These are phyloP conservation scores for Sistotremastrum niveocremeum DNA, from an alignment of 768 basidiomycete species.

Conservation along the genomic window DNA sequence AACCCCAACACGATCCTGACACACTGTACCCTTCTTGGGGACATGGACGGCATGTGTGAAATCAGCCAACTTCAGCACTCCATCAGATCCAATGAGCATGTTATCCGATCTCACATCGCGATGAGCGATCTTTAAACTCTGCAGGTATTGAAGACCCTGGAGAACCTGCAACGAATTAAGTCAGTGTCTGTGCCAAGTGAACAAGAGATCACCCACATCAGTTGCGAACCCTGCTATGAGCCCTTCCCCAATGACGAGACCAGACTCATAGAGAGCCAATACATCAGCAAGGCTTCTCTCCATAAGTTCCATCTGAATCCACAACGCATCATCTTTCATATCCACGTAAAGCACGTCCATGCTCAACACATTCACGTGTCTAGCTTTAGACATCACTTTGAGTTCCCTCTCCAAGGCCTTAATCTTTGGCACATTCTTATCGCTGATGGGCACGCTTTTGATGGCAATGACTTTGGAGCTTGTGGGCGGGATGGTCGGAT, in stretches of 20 bases:
- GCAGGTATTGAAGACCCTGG: constrained; percentile 51
- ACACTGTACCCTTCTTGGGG: constrained; percentile 32
- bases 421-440: constrained; percentile 47
- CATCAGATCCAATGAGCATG: constrained; percentile 51
- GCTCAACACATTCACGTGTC: constrained; percentile 48
- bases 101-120: constrained; percentile 81
- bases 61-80: constrained; percentile 64
- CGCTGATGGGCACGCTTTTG: constrained; percentile 54
- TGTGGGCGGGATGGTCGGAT: constrained; percentile 12
- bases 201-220: constrained; percentile 42
- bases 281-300: constrained; percentile 78
- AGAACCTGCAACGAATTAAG: constrained; percentile 33
- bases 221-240: constrained; percentile 60
- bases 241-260: constrained; percentile 52
- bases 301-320: constrained; percentile 88
- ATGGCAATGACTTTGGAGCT: constrained; percentile 44
- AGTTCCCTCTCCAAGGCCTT: constrained; percentile 50
- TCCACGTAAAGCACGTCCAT: constrained; percentile 65
- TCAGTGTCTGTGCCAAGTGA: constrained; percentile 3
- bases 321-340: constrained; percentile 36
- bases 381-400: constrained; percentile 37
- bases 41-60: constrained; percentile 67
- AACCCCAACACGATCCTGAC: constrained; percentile 53
- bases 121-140: constrained; percentile 56
- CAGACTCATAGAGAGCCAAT: constrained; percentile 46